Evolutionary conservation across 1,284 basidiomycete genomes (phyloP).

Genomic region (Nidula niveotomentosa): DNA sequence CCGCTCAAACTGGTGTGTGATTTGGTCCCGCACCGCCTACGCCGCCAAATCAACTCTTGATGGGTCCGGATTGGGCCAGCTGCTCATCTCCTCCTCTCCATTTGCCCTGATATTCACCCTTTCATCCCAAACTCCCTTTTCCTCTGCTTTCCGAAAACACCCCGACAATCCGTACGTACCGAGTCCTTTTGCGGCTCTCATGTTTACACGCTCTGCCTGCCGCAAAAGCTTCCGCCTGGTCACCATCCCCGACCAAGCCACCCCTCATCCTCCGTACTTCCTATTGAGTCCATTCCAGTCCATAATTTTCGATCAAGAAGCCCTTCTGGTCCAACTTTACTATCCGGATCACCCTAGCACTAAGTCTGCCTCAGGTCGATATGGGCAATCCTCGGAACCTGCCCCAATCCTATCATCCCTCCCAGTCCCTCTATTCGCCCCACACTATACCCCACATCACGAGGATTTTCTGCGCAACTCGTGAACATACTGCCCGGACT

Average conservation of each 20-base stretch:
- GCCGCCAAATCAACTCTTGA: not conserved
- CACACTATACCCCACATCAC: slow-evolving; percentile 22
- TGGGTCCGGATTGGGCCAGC: not conserved
- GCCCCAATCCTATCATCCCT: slow-evolving; percentile 7
- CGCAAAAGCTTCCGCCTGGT: not conserved
- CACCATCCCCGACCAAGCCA: not conserved
- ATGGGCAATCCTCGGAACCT: slow-evolving; percentile 20
- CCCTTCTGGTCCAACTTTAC: not conserved
- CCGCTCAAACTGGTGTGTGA: slow-evolving; percentile 6
- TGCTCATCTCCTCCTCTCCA: not conserved
- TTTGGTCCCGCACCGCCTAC: not conserved
- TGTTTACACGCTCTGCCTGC: slow-evolving; percentile 14
- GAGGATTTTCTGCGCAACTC: slow-evolving; percentile 6
- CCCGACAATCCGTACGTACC: slow-evolving; percentile 13
- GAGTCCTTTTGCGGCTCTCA: slow-evolving; percentile 17
- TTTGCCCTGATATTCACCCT: slow-evolving; percentile 1
- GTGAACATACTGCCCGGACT: slow-evolving; percentile 2
- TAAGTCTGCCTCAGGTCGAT: not conserved
- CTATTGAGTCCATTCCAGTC: not conserved
- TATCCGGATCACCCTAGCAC: not conserved
- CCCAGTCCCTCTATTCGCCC: slow-evolving; percentile 9
- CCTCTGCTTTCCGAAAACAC: slow-evolving; percentile 14
- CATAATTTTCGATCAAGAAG: slow-evolving; percentile 4
- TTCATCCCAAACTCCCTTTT: not conserved
- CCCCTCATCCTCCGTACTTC: not conserved